Evolutionary conservation across 1,284 basidiomycete genomes (phyloP), one percentile per base, ranked within the genome.

Genomic region (Leccinum subfulvum): DNA sequence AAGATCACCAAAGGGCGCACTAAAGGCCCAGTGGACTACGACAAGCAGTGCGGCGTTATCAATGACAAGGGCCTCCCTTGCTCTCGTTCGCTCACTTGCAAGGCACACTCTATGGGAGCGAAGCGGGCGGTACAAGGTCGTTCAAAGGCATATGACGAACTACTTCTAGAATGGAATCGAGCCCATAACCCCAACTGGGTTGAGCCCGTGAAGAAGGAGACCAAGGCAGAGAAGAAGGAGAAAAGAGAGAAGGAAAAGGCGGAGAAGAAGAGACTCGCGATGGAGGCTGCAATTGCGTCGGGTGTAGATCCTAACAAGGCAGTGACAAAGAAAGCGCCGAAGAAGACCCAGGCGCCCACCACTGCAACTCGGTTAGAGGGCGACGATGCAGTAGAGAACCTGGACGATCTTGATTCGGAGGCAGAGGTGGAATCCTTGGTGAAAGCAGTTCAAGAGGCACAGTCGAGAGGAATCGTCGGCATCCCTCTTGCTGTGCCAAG

Each of bases 51-150:
- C 70, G 97, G 97, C 61, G 97, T 99, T 54, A 96, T 98, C 76
- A 98, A 97, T 79, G 96, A 98, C 79, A 98, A 98, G 75, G 86
- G 86, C 54, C 80, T 95, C 10, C 95, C 94, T 0, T 99, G 97
- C 75, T 94, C 95, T n/a, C 92, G 97, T 49, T 95, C 94, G 13
- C 84, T 99, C 41, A 98, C 97, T 0, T 99, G 97, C 83, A 99
- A 99, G 78, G 95, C 97, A 4, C 97, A 99, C 75, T 92, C 94
- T 1, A 97, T 99, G 91, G 95, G 95, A 35, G 93, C 95, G 28
- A 99, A 99, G 76, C 91, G 97, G 21, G 85, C 92, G 7, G 95
- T 99, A 0, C 84, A 87, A 67, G 95, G 95, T 33, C 91, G 97
- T 9, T 92, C 92, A 0, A 86, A 90, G 57, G 77, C 81, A 2